Evolutionary conservation across 495 filamentous ascomycete species (phyloP).

Genomic region (Hyaloscypha hepaticicola): DNA sequence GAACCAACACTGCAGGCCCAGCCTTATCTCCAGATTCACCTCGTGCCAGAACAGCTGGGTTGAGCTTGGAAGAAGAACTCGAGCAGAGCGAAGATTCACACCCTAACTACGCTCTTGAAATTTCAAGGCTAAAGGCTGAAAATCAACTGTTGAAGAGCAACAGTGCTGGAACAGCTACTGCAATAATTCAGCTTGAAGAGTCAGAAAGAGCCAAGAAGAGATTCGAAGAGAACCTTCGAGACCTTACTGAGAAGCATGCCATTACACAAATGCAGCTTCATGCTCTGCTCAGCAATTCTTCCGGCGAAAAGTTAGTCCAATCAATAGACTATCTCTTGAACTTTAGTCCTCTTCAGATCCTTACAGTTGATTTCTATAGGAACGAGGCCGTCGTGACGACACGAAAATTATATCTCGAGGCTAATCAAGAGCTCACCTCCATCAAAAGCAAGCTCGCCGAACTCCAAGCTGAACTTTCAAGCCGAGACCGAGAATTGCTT

Average conservation of each 20-base stretch:
- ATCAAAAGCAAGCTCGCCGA: conserved; percentile 40
- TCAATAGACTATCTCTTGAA: conserved; percentile 27
- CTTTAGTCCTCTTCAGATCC: conserved; percentile 36
- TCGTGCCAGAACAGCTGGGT: conserved; percentile 20
- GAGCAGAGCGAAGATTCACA: conserved; percentile 29
- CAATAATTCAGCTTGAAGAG: conserved; percentile 49
- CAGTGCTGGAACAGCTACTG: conserved; percentile 47
- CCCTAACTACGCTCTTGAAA: conserved; percentile 39
- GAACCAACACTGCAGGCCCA: conserved; percentile 29
- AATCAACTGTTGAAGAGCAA: conserved; percentile 50
- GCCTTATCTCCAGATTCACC: conserved; percentile 26
- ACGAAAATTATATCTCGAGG: conserved; percentile 37
- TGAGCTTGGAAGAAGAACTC: conserved; percentile 43
- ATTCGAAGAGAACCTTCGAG: conserved; percentile 46
- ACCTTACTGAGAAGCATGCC: conserved; percentile 49
- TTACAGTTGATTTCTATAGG: conserved; percentile 42
- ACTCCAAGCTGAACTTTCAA: conserved; percentile 43
- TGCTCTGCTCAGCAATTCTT: conserved; percentile 44
- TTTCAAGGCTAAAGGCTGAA: conserved; percentile 53
- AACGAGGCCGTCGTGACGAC: conserved; percentile 39
- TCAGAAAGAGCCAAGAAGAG: conserved; percentile 38
- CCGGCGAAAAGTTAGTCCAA: conserved; percentile 49
- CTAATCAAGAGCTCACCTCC: conserved; percentile 33
- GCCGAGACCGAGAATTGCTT: conserved; percentile 47
- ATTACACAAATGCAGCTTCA: conserved; percentile 51